Conservation (phyloP, 768 basidiomycete genomes). For the Boletus coccyginus region DNA sequence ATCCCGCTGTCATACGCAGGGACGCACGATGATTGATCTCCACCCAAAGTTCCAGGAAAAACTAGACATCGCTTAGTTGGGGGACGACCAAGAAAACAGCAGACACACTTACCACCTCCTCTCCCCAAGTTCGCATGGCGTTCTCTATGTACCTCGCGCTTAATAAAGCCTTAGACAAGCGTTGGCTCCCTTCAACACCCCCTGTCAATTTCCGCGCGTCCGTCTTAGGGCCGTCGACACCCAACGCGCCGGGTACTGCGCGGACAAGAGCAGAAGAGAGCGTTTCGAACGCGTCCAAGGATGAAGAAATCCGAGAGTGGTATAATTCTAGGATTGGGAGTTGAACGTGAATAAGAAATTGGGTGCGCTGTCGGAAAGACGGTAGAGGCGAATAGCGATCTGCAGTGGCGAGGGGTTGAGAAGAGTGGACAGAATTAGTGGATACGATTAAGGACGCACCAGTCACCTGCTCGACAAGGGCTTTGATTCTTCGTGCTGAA, state of each 20-base stretch:
- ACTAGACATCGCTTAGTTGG: slow-evolving; percentile 44
- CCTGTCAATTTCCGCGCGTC: slow-evolving; percentile 69
- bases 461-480: slow-evolving; percentile 88
- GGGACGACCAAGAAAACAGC: neutral
- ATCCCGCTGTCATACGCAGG: slow-evolving; percentile 53
- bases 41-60: slow-evolving; percentile 88
- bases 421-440: neutral
- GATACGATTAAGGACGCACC: slow-evolving; percentile 43
- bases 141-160: slow-evolving; percentile 73
- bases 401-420: slow-evolving; percentile 24
- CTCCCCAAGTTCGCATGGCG: slow-evolving; percentile 80
- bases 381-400: slow-evolving; percentile 93
- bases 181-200: slow-evolving; percentile 79
- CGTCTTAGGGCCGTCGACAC: slow-evolving; percentile 40
- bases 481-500: slow-evolving; percentile 80
- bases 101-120: slow-evolving; percentile 70
- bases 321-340: slow-evolving; percentile 81
- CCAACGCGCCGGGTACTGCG: slow-evolving; percentile 88
- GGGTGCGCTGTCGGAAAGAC: slow-evolving; percentile 66
- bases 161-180: slow-evolving; percentile 82
- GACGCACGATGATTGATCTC: slow-evolving; percentile 65
- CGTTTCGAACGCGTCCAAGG: slow-evolving; percentile 92
- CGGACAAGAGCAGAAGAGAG: slow-evolving; percentile 85
- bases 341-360: slow-evolving; percentile 84
- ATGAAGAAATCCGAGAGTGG: slow-evolving; percentile 70